Conservation (phyloP, 2,329 filamentous ascomycete genomes). For the Thelonectria olida region DNA sequence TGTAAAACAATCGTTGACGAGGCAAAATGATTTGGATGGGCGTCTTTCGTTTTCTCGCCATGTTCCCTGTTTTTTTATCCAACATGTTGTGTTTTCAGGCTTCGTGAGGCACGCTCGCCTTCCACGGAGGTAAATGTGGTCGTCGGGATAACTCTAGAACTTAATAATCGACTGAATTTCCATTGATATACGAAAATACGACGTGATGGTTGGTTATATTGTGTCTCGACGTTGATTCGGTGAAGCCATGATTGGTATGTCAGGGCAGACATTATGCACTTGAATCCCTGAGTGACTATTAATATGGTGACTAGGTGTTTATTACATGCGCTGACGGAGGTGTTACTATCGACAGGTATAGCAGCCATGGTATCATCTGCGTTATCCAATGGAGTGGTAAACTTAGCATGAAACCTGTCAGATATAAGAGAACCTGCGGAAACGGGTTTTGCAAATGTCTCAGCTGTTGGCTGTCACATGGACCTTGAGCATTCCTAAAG, state of each 20-base stretch:
- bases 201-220: not conserved
- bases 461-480: not conserved
- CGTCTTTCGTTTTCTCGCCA: slow-evolving; percentile 47
- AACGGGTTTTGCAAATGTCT: not conserved
- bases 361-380: no score
- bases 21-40: slow-evolving; percentile 45
- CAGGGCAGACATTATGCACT: no score
- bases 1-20: slow-evolving; percentile 52
- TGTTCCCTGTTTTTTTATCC: slow-evolving; percentile 47
- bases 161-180: slow-evolving; percentile 56
- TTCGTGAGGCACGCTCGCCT: slow-evolving; percentile 40
- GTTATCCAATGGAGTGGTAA: no score
- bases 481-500: not conserved
- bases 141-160: slow-evolving; percentile 50
- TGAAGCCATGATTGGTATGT: no score
- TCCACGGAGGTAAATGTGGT: slow-evolving; percentile 38
- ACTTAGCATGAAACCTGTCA: not conserved
- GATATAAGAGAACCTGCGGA: not conserved
- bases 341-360: no score
- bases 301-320: no score
- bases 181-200: slow-evolving; percentile 24
- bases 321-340: no score
- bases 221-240: no score
- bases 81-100: slow-evolving; percentile 46
- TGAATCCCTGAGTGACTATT: no score